Evolutionary conservation across 2,329 filamentous ascomycete genomes (phyloP).

Genomic region (Cercospora canescens): DNA sequence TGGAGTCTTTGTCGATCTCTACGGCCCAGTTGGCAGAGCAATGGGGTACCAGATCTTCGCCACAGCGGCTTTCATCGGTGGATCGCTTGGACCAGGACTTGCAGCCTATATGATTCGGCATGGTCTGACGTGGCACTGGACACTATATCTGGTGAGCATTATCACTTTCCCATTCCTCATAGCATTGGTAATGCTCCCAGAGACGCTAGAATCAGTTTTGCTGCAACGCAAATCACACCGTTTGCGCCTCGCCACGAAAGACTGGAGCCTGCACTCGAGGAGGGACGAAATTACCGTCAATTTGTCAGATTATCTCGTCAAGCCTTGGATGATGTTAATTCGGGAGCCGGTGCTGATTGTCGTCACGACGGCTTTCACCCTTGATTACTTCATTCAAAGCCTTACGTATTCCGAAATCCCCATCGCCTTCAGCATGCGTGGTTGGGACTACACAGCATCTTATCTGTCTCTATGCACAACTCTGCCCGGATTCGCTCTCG

Average conservation of each 20-base stretch:
- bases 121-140: constrained; percentile 25
- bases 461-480: constrained; percentile 8
- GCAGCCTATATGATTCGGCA: constrained; percentile 16
- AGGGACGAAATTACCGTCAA: constrained; percentile 9
- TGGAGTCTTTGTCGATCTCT: constrained; percentile 38
- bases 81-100: constrained; percentile 16
- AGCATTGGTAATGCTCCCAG: constrained; percentile 1
- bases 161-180: constrained; percentile 4
- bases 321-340: constrained; percentile 19
- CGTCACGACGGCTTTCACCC: constrained; percentile 27
- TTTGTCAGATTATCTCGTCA: constrained; percentile 13
- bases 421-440: constrained; percentile 6
- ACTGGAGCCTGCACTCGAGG: constrained; percentile 15
- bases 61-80: constrained; percentile 18
- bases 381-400: constrained; percentile 39
- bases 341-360: constrained; percentile 19
- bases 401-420: constrained; percentile 28
- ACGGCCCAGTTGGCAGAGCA: constrained; percentile 15
- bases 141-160: constrained; percentile 9
- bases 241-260: constrained; percentile 23
- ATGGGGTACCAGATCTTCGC: constrained; percentile 19
- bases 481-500: constrained; percentile 11
- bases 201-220: constrained; percentile 22
- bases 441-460: constrained; percentile 1
- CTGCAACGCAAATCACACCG: constrained; percentile 7